Conservation (phyloP, 2,329 filamentous ascomycete species). For the Dactylellina parvicollis region DNA sequence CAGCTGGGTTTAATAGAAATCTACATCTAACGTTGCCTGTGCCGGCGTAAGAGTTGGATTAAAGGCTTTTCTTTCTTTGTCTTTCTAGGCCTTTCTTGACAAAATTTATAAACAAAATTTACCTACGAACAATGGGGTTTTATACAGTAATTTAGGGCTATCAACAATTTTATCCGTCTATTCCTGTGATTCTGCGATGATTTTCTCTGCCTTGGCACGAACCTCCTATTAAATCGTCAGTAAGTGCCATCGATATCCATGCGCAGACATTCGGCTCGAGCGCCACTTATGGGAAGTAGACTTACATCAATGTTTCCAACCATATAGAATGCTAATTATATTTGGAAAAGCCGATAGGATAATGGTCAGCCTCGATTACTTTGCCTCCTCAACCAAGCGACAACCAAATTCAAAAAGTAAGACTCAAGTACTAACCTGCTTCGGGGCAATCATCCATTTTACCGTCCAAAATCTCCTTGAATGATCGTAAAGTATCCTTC, state of each 20-base stretch:
- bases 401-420: background rate
- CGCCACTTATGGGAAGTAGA: background rate
- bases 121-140: slow-evolving; percentile 17
- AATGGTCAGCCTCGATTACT: background rate
- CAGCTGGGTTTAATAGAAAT: no score
- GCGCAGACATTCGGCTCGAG: background rate
- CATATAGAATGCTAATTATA: slow-evolving; percentile 78
- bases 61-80: slow-evolving; percentile 21
- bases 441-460: slow-evolving; percentile 97
- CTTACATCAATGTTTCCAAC: slow-evolving; percentile 83
- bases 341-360: slow-evolving; percentile 23
- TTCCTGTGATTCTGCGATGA: slow-evolving; percentile 77
- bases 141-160: slow-evolving; percentile 30
- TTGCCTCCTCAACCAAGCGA: background rate
- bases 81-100: slow-evolving; percentile 38
- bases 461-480: slow-evolving; percentile 95
- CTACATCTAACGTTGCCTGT: no score
- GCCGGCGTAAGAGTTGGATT: background rate
- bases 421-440: slow-evolving; percentile 67
- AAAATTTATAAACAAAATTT: slow-evolving; percentile 27
- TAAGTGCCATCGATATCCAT: background rate
- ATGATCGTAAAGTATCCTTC: slow-evolving; percentile 96
- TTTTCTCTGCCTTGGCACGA: slow-evolving; percentile 98
- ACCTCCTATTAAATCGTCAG: slow-evolving; percentile 67
- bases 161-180: slow-evolving; percentile 19